Conservation (phyloP, 139 green algal genomes). For the Chlorella sp. region DNA sequence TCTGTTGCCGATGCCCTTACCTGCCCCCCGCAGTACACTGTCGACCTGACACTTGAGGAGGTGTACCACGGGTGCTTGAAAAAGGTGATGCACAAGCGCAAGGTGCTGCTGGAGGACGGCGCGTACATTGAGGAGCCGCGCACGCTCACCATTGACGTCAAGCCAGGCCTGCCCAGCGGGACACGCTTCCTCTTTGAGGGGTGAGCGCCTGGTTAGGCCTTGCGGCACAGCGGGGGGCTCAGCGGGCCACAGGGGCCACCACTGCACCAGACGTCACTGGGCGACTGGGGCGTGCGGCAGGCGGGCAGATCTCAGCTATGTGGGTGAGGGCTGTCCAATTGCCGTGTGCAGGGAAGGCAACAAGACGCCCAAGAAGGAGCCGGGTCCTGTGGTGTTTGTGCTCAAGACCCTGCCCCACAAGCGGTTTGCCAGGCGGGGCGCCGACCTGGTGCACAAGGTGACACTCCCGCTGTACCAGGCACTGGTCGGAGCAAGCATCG, state of each 20-base stretch:
- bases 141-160: conserved; percentile 53
- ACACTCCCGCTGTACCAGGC: conserved; percentile 62
- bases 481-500: conserved; percentile 45
- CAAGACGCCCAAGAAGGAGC: conserved; percentile 41
- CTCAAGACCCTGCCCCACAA: conserved; percentile 47
- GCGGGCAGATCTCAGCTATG: too few species aligned
- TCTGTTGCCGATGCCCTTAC: too few species aligned
- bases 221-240: too few species aligned
- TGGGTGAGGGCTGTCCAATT: too few species aligned
- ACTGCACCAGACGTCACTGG: too few species aligned
- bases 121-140: conserved; percentile 40
- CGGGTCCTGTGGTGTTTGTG: conserved; percentile 63
- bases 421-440: conserved; percentile 43
- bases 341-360: conserved; percentile 55
- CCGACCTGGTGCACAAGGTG: conserved; percentile 60
- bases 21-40: conserved; percentile 34
- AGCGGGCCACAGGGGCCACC: too few species aligned
- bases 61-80: conserved; percentile 66
- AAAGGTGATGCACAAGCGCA: conserved; percentile 55
- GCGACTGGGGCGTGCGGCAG: too few species aligned
- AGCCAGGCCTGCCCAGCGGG: conserved; percentile 54
- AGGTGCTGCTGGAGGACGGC: conserved; percentile 35
- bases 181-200: conserved; percentile 72
- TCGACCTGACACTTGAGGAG: conserved; percentile 66
- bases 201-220: too few species aligned